A percentile compares a stretch with the other conserved stretches of the same genome.
Conservation (phyloP, 441 rosid genomes). For the Arabidopsis hybrid region DNA sequence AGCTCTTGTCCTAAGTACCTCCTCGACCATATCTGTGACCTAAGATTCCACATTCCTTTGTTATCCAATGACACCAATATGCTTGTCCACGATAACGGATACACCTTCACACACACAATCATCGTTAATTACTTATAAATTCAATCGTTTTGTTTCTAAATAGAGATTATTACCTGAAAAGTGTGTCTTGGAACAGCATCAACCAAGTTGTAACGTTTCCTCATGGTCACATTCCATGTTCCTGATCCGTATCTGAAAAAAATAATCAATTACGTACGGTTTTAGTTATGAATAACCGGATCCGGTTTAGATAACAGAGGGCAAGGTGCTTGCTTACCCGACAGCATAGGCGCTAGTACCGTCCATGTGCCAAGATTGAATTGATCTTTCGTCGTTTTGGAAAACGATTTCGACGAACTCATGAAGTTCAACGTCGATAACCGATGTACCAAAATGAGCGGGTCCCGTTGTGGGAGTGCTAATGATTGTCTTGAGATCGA, state of each 20-base stretch:
- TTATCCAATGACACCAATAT: conserved; percentile 53
- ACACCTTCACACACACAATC: conserved; percentile 41
- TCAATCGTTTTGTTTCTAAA: neutral
- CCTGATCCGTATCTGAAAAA: conserved; percentile 64
- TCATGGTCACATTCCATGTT: conserved; percentile 56
- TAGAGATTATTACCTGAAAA: conserved; percentile 55
- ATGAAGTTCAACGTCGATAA: conserved; percentile 57
- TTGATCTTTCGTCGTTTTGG: conserved; percentile 62
- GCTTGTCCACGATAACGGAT: conserved; percentile 50
- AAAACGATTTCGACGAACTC: conserved; percentile 75
- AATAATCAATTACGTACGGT: neutral
- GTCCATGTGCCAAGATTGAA: conserved; percentile 87
- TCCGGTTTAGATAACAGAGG: conserved; percentile 13
- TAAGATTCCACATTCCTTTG: conserved; percentile 62
- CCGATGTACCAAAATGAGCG: conserved; percentile 54
- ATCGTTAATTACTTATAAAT: neutral
- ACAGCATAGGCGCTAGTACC: conserved; percentile 70
- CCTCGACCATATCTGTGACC: conserved; percentile 55
- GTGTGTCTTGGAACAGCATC: conserved; percentile 79
- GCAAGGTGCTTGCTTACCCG: conserved; percentile 52
- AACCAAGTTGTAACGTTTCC: conserved; percentile 64
- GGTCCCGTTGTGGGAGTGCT: conserved; percentile 54
- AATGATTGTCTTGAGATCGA: conserved; percentile 55
- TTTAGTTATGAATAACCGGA: conserved; percentile 15
- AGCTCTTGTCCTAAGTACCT: conserved; percentile 55